phyloP scores from a whole-genome alignment of 225 moss, liverwort and hornwort genomes.

The Bryum argenteum region DNA sequence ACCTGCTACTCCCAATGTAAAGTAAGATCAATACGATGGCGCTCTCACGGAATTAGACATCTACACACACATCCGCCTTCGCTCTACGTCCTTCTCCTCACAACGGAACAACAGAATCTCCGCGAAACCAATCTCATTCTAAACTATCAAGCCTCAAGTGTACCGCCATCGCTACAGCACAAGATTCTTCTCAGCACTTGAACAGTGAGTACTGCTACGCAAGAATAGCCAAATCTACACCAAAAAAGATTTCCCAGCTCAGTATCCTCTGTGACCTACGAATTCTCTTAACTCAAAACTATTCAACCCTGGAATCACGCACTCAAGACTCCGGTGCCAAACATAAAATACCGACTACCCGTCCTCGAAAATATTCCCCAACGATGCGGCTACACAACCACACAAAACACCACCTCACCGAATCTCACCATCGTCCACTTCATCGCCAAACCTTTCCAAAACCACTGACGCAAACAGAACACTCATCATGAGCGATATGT shows the following conservation, averaged over 20 bases:
- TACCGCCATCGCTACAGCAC: constrained; percentile 30
- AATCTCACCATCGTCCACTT: constrained; percentile 5
- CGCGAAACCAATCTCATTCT: constrained; percentile 1
- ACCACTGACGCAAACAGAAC: constrained; percentile 9
- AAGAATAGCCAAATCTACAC: constrained; percentile 32
- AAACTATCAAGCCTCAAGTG: neutral
- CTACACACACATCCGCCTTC: neutral
- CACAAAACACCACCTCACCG: neutral
- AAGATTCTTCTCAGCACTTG: constrained; percentile 7
- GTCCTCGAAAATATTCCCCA: neutral
- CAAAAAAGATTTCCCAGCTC: constrained; percentile 12
- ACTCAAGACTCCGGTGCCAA: constrained; percentile 5
- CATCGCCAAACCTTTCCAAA: neutral
- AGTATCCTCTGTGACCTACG: constrained; percentile 15
- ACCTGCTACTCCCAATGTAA: constrained; percentile 14
- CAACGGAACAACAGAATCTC: constrained; percentile 8
- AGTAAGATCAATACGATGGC: constrained; percentile 8
- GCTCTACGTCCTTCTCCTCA: neutral
- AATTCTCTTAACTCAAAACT: constrained; percentile 12
- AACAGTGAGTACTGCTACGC: constrained; percentile 25
- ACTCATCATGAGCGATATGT: constrained; percentile 10
- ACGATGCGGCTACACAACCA: neutral
- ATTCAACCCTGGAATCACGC: neutral
- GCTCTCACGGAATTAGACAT: neutral
- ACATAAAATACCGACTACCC: constrained; percentile 1